Base-by-base conservation (phyloP, 2,329 filamentous ascomycete genomes). In the Fusarium stilboides region DNA sequence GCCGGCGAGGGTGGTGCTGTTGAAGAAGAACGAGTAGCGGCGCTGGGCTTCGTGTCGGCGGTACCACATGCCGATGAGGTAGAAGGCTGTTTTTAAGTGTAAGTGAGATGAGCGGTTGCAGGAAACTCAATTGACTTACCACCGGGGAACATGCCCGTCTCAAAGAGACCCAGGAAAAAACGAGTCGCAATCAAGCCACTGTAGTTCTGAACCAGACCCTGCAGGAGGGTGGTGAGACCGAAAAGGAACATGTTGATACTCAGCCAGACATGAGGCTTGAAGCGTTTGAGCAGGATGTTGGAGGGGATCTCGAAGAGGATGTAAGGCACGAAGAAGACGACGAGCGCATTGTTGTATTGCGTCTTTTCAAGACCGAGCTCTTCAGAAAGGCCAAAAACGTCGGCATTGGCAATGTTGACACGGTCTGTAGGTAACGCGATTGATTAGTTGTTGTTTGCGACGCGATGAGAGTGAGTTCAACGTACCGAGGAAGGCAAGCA, bases 11-110 rank as follows among this genome's bases (percentile, higher is more conserved):
- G 91, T 92, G 1, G 92, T 94, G 28, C 87, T 93, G 75, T 88
- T 90, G 84, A 98, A 98, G 85, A 98, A 98, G 84, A 98, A 94
- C 17, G 91, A 92, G 81, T 94, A 98, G 31, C 96, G 90, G 75
- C 94, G 93, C 80, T 98, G 95, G 3, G 94, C 94, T 80, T 98
- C 96, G 44, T 85, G 85, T 62, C 95, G 89, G 62, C 91, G 90
- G 74, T 98, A 99, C 94, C 92, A 97, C 90, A 95, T 95, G 60
- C 92, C 89, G 65, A 94, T 89, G 9, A 94, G 82, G 75, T 94
- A 92, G 76, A 92, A 86, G 50, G 81, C 83, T 81, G 47, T 84
- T 20, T 19, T 20, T 15, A 3, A 19, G 26, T 43, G 64, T 75
- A 49, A 74, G 70, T 90, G 19, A 24, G 92, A 34, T 44, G n/a